Percentiles rank a stretch among this genome's conserved stretches.
Evolutionary conservation across 495 filamentous ascomycete genomes (phyloP).

Genomic region (Podospora conica): DNA sequence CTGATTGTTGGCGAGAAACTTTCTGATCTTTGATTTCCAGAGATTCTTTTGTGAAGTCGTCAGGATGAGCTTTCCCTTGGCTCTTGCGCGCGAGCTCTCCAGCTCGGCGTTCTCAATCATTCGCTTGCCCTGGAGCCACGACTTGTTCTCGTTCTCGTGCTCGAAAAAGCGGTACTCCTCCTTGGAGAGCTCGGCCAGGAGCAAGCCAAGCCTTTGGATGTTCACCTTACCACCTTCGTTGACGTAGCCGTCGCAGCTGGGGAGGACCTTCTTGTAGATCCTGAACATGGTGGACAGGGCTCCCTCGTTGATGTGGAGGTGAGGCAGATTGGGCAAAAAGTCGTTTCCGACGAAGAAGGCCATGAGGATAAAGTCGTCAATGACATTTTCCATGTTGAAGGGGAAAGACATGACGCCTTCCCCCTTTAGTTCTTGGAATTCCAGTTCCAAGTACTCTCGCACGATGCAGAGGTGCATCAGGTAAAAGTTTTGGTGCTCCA

Average conservation of each 20-base stretch:
- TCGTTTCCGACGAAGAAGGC: conserved; percentile 99
- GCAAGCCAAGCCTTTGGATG: conserved; percentile 64
- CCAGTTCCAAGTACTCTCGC: conserved; percentile 90
- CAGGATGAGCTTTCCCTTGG: conserved; percentile 62
- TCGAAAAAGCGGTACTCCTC: conserved; percentile 92
- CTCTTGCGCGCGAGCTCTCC: conserved; percentile 42
- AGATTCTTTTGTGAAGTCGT: conserved; percentile 75
- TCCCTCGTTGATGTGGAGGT: conserved; percentile 97
- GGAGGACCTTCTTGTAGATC: conserved; percentile 86
- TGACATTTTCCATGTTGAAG: conserved; percentile 93
- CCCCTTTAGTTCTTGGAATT: conserved; percentile 88
- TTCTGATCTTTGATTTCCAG: conserved; percentile 69
- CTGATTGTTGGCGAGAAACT: conserved; percentile 61
- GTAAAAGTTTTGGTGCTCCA: conserved; percentile 99
- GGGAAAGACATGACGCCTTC: conserved; percentile 67
- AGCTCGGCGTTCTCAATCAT: conserved; percentile 49
- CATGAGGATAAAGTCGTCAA: conserved; percentile 99
- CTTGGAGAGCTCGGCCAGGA: conserved; percentile 72
- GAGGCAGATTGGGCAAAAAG: conserved; percentile 93
- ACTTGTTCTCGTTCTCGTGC: conserved; percentile 75
- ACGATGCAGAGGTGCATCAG: conserved; percentile 96
- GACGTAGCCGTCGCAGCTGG: conserved; percentile 88
- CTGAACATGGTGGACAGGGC: conserved; percentile 95
- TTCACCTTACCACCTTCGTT: conserved; percentile 93
- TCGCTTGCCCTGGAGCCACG: conserved; percentile 86